phyloP scores from a whole-genome alignment of 2,329 filamentous ascomycete species.

The Macroventuria anomochaeta region DNA sequence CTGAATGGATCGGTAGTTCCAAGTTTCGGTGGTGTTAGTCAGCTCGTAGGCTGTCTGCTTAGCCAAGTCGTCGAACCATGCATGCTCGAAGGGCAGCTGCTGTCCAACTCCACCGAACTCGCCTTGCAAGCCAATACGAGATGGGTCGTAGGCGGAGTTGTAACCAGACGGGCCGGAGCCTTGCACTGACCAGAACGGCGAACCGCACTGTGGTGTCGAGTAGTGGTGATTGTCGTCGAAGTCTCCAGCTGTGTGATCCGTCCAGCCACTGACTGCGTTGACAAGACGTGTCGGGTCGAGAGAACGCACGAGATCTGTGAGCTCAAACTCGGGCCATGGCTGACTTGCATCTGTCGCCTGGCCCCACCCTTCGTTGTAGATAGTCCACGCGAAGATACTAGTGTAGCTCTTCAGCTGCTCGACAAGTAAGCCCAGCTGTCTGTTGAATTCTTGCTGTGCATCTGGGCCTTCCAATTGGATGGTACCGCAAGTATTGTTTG shows the following conservation, averaged over 20 bases:
- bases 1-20: slow-evolving; percentile 70
- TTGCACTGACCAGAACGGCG: slow-evolving; percentile 68
- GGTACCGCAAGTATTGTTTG: slow-evolving; percentile 14
- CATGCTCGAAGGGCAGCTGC: slow-evolving; percentile 67
- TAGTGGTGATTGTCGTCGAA: slow-evolving; percentile 74
- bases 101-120: slow-evolving; percentile 75
- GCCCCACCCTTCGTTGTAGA: slow-evolving; percentile 77
- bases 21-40: slow-evolving; percentile 62
- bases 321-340: slow-evolving; percentile 62
- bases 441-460: slow-evolving; percentile 69
- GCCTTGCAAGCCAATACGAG: slow-evolving; percentile 71
- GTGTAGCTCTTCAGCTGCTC: slow-evolving; percentile 69
- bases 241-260: slow-evolving; percentile 72
- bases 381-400: slow-evolving; percentile 70
- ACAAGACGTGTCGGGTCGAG: slow-evolving; percentile 71
- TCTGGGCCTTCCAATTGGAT: slow-evolving; percentile 31
- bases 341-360: slow-evolving; percentile 55
- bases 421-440: slow-evolving; percentile 67
- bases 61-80: slow-evolving; percentile 66
- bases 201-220: slow-evolving; percentile 72
- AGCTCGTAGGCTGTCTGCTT: slow-evolving; percentile 73
- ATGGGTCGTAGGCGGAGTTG: slow-evolving; percentile 59
- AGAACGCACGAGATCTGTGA: slow-evolving; percentile 62
- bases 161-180: slow-evolving; percentile 52
- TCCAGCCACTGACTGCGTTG: slow-evolving; percentile 69